phyloP scores from a whole-genome alignment of 306 rosid genomes.

The Casuarina equisetifolia region DNA sequence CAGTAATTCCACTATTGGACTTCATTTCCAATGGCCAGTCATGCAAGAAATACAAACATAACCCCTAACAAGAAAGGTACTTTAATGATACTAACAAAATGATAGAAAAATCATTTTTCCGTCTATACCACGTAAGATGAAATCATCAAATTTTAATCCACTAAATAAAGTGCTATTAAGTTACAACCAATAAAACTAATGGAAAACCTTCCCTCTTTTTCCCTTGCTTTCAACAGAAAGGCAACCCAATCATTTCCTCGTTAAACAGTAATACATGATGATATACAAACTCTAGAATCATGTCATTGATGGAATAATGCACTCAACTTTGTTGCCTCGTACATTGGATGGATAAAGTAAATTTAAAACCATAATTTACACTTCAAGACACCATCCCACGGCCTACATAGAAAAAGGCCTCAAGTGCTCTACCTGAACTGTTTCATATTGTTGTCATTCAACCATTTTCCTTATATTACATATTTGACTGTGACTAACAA shows the following conservation, averaged over 20 bases:
- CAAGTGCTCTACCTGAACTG: not conserved
- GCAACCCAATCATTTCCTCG: not conserved
- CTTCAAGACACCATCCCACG: too few species aligned
- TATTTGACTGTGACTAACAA: not conserved
- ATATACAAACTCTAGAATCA: not conserved
- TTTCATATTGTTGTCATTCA: not conserved
- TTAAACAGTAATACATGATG: not conserved
- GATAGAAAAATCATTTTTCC: not conserved
- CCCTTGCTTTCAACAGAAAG: not conserved
- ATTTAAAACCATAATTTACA: too few species aligned
- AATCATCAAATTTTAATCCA: not conserved
- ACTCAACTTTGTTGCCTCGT: too few species aligned
- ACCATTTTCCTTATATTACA: too few species aligned
- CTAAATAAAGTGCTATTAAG: not conserved
- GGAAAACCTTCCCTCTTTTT: too few species aligned
- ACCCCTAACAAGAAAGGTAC: not conserved
- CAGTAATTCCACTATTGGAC: not conserved
- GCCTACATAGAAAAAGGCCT: too few species aligned
- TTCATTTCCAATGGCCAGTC: not conserved
- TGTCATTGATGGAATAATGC: not conserved
- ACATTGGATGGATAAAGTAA: too few species aligned
- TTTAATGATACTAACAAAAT: not conserved
- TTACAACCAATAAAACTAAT: not conserved
- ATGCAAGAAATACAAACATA: not conserved
- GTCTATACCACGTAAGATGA: not conserved